A percentile compares a stretch with the other conserved stretches of the same genome.
These are phyloP conservation scores for Cyberlindnera bimundalis DNA, from an alignment of 805 yeast genomes.

Conservation along the genomic window DNA sequence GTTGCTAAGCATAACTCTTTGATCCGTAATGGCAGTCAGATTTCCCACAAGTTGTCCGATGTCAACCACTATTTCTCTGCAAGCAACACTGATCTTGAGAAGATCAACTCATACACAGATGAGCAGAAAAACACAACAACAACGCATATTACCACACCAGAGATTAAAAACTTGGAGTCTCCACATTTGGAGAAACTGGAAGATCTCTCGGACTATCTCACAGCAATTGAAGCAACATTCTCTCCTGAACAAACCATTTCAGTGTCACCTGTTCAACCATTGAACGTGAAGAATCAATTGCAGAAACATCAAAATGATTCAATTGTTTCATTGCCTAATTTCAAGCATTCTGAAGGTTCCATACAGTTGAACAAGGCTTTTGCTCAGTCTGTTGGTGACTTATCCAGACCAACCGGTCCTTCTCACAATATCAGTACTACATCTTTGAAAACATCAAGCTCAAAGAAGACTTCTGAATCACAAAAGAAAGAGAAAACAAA, in stretches of 20 bases:
- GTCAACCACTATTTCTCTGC: constrained; percentile 14
- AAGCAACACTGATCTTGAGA: constrained; percentile 8
- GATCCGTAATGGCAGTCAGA: constrained; percentile 8
- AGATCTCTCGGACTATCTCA: constrained; percentile 1
- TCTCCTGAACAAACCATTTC: constrained; percentile 6
- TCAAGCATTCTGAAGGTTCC: constrained; percentile 11
- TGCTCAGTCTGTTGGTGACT: constrained; percentile 11
- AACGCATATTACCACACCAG: constrained; percentile 4
- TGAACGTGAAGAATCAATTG: constrained; percentile 5
- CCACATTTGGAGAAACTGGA: constrained; percentile 11
- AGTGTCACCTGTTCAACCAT: constrained; percentile 6
- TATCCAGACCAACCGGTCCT: constrained; percentile 1
- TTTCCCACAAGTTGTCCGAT: constrained; percentile 13
- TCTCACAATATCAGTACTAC: background rate
- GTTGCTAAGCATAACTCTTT: constrained; percentile 21
- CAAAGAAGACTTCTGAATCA: constrained; percentile 2
- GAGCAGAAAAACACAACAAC: background rate
- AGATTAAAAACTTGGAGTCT: constrained; percentile 5
- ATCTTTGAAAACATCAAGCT: background rate
- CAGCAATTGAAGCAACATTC: constrained; percentile 6
- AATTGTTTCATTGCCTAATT: constrained; percentile 16
- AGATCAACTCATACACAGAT: constrained; percentile 13
- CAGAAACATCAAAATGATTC: constrained; percentile 11
- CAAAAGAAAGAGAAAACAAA: constrained; percentile 14
- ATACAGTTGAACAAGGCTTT: constrained; percentile 9